Percentiles rank a stretch among this genome's conserved stretches.
Conservation (phyloP, 108 stramenopile genomes). For the Pelagomonas calceolata region DNA sequence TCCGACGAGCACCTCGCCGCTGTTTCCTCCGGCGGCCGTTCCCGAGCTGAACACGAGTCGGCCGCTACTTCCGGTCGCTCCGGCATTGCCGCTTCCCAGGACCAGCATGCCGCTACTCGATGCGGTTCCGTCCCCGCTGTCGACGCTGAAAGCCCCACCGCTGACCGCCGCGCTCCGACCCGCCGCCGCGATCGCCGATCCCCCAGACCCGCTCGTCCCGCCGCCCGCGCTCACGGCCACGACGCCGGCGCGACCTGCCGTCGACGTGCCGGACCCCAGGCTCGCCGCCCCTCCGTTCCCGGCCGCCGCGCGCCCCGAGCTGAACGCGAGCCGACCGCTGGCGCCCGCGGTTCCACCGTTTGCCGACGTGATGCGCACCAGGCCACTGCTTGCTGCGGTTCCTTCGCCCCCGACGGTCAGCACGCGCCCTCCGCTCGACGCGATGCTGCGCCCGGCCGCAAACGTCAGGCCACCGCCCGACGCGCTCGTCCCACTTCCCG, state of each 20-base stretch:
- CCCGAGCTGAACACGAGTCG: constrained; percentile 1
- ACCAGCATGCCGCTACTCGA: constrained; percentile 3
- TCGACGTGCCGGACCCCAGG: too few relatives aligned
- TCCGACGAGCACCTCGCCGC: not conserved
- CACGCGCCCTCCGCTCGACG: not conserved
- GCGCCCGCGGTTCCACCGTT: not conserved
- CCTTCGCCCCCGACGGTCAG: too few relatives aligned
- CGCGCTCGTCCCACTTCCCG: not conserved
- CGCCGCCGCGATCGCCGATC: not conserved
- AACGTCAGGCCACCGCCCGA: constrained; percentile 5
- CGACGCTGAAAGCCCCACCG: not conserved
- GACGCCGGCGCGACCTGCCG: too few relatives aligned
- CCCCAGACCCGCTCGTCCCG: not conserved
- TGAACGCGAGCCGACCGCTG: not conserved
- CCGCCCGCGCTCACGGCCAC: too few relatives aligned
- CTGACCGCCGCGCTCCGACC: not conserved
- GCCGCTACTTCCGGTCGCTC: not conserved
- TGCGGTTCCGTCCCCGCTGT: not conserved
- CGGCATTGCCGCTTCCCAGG: not conserved
- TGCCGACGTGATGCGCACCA: not conserved
- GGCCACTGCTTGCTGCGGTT: not conserved
- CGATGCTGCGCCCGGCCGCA: not conserved
- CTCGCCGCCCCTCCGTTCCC: too few relatives aligned
- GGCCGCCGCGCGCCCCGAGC: too few relatives aligned
- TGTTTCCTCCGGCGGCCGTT: not conserved